Conservation (phyloP, 805 yeast genomes). For the Zygotorulaspora florentina region DNA sequence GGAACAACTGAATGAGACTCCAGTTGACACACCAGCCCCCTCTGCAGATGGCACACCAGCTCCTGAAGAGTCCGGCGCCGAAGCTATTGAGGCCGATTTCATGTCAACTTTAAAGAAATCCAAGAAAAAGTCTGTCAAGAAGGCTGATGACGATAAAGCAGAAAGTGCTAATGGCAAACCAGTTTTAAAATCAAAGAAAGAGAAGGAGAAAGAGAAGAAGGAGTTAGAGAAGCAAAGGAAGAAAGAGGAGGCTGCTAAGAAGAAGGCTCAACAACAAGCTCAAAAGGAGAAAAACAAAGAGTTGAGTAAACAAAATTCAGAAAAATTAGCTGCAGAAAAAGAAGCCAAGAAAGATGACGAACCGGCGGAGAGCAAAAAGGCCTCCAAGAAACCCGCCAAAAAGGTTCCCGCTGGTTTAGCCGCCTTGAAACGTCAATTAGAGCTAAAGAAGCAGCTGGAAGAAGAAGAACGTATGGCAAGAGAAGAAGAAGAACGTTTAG, state of each 20-base stretch:
- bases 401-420: conserved; percentile 89
- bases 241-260: conserved; percentile 83
- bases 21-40: conserved; percentile 16
- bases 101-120: conserved; percentile 78
- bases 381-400: conserved; percentile 54
- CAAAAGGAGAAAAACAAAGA: conserved; percentile 55
- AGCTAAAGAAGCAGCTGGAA: conserved; percentile 80
- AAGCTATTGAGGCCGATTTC: conserved; percentile 59
- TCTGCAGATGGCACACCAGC: conserved; percentile 21
- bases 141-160: conserved; percentile 54
- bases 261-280: conserved; percentile 67
- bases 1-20: conserved; percentile 47
- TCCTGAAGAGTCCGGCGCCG: conserved; percentile 39
- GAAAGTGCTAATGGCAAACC: conserved; percentile 53
- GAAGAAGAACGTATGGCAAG: conserved; percentile 71
- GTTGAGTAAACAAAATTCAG: conserved; percentile 39
- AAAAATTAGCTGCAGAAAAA: conserved; percentile 33
- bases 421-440: conserved; percentile 84
- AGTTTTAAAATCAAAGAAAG: conserved; percentile 83
- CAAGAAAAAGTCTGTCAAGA: conserved; percentile 69
- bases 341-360: conserved; percentile 37
- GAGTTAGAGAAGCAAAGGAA: conserved; percentile 86
- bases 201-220: conserved; percentile 91
- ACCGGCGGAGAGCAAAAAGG: conserved; percentile 34
- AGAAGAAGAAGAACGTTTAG: conserved; percentile 65